Conservation (phyloP, 2,329 filamentous ascomycete species). For the Monilinia polystroma region DNA sequence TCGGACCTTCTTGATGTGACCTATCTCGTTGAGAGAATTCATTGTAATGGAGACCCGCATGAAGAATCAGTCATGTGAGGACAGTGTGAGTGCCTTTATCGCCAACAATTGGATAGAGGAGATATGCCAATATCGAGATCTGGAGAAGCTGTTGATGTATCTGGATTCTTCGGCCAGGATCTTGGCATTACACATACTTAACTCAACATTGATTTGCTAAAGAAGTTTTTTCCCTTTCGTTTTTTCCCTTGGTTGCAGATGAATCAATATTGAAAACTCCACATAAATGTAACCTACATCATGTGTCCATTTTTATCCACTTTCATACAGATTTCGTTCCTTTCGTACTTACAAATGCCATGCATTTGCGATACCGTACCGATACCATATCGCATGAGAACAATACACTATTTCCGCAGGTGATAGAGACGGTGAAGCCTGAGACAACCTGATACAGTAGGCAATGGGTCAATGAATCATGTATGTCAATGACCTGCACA, state of each 20-base stretch:
- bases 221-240: neutral
- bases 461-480: neutral
- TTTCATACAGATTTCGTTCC: constrained; percentile 10
- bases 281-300: constrained; percentile 23
- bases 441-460: neutral
- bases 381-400: constrained; percentile 6
- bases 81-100: constrained; percentile 34
- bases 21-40: constrained; percentile 25
- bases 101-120: constrained; percentile 29
- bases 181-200: constrained; percentile 10
- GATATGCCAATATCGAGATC: neutral
- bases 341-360: constrained; percentile 10
- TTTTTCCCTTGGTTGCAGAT: constrained; percentile 7
- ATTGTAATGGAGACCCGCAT: constrained; percentile 36
- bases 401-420: constrained; percentile 2
- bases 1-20: constrained; percentile 31
- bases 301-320: constrained; percentile 21
- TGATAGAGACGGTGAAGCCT: constrained; percentile 14
- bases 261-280: constrained; percentile 19
- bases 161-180: constrained; percentile 11
- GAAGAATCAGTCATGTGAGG: constrained; percentile 38
- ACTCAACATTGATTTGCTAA: constrained; percentile 10
- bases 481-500: constrained; percentile 10
- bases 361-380: constrained; percentile 10
- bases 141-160: constrained; percentile 15